phyloP scores from a whole-genome alignment of 805 yeast species.

The Wickerhamomyces subpelliculosus region DNA sequence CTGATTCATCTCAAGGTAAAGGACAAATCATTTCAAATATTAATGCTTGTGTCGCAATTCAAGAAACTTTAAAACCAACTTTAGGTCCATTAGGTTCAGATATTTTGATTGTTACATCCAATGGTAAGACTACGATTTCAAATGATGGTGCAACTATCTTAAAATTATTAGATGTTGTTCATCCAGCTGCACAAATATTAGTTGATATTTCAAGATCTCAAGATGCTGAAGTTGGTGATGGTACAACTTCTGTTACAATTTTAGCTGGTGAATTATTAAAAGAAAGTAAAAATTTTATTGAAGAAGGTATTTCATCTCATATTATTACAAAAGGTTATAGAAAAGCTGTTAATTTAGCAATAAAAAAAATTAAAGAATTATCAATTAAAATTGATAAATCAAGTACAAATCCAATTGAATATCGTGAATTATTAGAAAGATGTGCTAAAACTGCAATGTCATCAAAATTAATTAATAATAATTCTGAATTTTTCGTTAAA shows the following conservation, averaged over 20 bases:
- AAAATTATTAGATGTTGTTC: constrained; percentile 88
- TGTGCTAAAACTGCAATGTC: constrained; percentile 98
- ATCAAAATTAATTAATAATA: constrained; percentile 83
- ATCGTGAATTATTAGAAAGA: constrained; percentile 73
- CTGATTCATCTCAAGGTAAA: constrained; percentile 93
- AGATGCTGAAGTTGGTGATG: constrained; percentile 98
- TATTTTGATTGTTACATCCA: constrained; percentile 76
- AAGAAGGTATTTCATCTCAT: constrained; percentile 93
- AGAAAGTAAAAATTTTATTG: constrained; percentile 85
- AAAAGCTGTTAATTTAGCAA: constrained; percentile 73
- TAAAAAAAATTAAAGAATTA: constrained; percentile 63
- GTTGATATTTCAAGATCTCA: constrained; percentile 94
- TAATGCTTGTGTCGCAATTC: constrained; percentile 95
- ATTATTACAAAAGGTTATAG: constrained; percentile 83
- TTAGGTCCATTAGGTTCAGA: constrained; percentile 97
- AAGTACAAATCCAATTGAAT: constrained; percentile 39
- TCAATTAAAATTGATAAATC: constrained; percentile 61
- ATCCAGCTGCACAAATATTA: constrained; percentile 95
- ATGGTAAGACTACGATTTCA: constrained; percentile 88
- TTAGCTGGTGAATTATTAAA: constrained; percentile 91
- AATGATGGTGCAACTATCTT: constrained; percentile 98
- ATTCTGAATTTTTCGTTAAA: constrained; percentile 83
- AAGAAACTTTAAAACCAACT: constrained; percentile 91
- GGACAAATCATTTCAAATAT: constrained; percentile 94
- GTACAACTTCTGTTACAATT: constrained; percentile 93